A percentile compares a stretch with the other conserved stretches of the same genome.
These are phyloP conservation scores for Gardenia jasminoides DNA, from an alignment of 257 asterid genomes.

Conservation along the genomic window DNA sequence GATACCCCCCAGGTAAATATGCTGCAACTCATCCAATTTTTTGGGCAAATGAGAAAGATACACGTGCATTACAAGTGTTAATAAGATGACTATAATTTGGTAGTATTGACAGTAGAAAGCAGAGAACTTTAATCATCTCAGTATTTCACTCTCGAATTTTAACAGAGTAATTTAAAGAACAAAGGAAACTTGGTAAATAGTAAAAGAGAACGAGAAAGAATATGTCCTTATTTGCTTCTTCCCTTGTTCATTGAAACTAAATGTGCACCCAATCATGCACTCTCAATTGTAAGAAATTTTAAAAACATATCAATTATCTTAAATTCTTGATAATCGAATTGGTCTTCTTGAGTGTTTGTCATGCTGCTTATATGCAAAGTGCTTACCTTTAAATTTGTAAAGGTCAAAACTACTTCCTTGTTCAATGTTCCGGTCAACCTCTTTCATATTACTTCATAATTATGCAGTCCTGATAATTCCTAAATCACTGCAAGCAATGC, in stretches of 20 bases:
- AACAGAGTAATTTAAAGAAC: no score
- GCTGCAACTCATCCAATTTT: not conserved
- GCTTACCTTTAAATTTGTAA: not conserved
- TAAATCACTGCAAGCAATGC: no score
- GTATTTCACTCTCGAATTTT: no score
- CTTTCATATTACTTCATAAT: not conserved
- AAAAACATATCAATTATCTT: no score
- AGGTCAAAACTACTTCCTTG: not conserved
- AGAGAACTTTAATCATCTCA: no score
- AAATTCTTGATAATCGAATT: not conserved
- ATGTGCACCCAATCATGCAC: not conserved
- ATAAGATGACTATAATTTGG: not conserved
- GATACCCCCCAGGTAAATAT: slow-evolving; percentile 50
- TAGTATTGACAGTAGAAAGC: no score
- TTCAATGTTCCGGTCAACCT: not conserved
- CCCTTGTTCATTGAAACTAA: not conserved
- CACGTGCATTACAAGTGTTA: not conserved
- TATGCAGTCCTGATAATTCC: no score
- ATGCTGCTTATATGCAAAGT: not conserved
- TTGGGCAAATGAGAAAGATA: not conserved
- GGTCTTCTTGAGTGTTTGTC: not conserved
- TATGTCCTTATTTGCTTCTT: no score
- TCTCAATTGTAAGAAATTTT: not conserved
- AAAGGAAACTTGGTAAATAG: no score
- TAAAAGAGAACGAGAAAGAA: no score